phyloP scores from a whole-genome alignment of 345 rosid species.

The Moricandia moricandioides region DNA sequence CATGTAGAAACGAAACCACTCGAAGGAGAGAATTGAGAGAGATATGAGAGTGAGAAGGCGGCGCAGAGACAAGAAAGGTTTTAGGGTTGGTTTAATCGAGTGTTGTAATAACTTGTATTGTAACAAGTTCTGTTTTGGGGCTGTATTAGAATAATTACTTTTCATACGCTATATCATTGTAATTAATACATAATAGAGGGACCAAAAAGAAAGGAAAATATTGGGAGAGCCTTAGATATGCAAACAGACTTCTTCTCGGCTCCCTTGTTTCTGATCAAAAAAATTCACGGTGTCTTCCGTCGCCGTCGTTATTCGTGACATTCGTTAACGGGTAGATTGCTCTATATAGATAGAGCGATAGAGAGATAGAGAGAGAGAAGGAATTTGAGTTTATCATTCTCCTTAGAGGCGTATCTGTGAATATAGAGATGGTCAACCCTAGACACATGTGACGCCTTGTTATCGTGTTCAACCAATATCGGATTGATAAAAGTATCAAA shows the following conservation, averaged over 20 bases:
- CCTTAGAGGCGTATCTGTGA: neutral
- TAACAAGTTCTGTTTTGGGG: neutral
- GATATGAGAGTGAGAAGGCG: neutral
- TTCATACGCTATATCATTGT: neutral
- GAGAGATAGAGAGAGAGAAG: neutral
- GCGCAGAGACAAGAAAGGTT: slow-evolving; percentile 1
- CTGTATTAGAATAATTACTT: neutral
- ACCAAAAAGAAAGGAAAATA: neutral
- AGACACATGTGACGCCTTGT: slow-evolving; percentile 8
- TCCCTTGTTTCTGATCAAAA: slow-evolving; percentile 6
- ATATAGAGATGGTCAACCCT: slow-evolving; percentile 16
- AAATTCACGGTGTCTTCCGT: neutral
- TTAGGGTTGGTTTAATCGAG: slow-evolving; percentile 22
- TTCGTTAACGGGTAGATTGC: neutral
- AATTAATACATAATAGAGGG: neutral
- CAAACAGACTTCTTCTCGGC: slow-evolving; percentile 12
- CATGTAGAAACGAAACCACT: neutral
- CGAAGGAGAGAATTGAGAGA: neutral
- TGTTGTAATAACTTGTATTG: neutral
- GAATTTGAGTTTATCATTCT: neutral
- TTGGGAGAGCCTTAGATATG: slow-evolving; percentile 2
- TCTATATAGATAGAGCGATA: neutral
- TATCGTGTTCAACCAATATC: slow-evolving; percentile 10
- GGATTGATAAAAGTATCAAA: neutral
- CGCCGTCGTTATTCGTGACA: slow-evolving; percentile 12